These are phyloP conservation scores for Metschnikowia picachoensis DNA, from an alignment of 805 yeast species.

Conservation along the genomic window DNA sequence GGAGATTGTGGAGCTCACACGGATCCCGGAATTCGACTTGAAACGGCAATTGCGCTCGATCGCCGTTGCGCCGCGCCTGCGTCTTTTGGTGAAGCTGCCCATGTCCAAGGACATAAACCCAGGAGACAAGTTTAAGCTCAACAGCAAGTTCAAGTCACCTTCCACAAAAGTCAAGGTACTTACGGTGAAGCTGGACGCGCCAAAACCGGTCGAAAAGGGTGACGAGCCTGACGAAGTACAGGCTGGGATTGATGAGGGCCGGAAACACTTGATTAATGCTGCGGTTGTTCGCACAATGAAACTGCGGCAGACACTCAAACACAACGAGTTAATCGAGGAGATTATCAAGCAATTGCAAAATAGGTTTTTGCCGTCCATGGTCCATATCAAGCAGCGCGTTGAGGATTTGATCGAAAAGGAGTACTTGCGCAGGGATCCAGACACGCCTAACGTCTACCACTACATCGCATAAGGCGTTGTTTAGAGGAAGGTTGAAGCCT, in stretches of 20 bases:
- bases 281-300: slow-evolving; percentile 89
- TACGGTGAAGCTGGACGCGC: slow-evolving; percentile 45
- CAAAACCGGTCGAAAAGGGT: slow-evolving; percentile 41
- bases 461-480: slow-evolving; percentile 51
- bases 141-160: slow-evolving; percentile 64
- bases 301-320: slow-evolving; percentile 56
- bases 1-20: slow-evolving; percentile 62
- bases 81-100: slow-evolving; percentile 72
- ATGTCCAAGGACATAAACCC: slow-evolving; percentile 66
- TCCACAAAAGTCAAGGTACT: slow-evolving; percentile 68
- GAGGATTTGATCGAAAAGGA: slow-evolving; percentile 78
- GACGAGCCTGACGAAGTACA: slow-evolving; percentile 52
- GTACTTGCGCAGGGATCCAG: slow-evolving; percentile 68
- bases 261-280: slow-evolving; percentile 72
- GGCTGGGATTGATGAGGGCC: slow-evolving; percentile 55
- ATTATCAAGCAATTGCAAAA: slow-evolving; percentile 54
- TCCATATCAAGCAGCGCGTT: slow-evolving; percentile 65
- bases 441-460: slow-evolving; percentile 55
- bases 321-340: slow-evolving; percentile 65
- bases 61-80: slow-evolving; percentile 76
- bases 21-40: slow-evolving; percentile 70
- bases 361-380: slow-evolving; percentile 67
- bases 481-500: too few relatives aligned
- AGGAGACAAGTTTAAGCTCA: slow-evolving; percentile 62
- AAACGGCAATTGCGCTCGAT: slow-evolving; percentile 77